These are phyloP conservation scores for Exophiala bonariae DNA, from an alignment of 2,329 filamentous ascomycete genomes.

Conservation along the genomic window DNA sequence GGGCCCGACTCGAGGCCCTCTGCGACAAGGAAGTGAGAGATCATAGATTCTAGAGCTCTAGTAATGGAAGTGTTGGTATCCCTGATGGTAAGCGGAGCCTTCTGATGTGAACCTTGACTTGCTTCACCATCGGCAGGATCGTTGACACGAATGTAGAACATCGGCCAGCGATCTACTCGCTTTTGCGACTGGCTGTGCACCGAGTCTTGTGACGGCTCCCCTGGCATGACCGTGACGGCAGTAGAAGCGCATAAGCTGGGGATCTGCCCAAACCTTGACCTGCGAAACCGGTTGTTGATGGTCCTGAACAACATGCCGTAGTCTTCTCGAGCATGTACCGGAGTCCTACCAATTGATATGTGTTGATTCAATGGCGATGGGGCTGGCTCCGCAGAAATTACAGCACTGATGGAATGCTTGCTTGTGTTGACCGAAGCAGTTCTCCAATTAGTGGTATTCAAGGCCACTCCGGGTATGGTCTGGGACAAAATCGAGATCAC, in stretches of 20 bases:
- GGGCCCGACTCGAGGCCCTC: conserved; percentile 60
- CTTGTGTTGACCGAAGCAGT: conserved; percentile 66
- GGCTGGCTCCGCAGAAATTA: conserved; percentile 67
- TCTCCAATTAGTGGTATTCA: conserved; percentile 59
- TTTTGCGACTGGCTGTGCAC: conserved; percentile 55
- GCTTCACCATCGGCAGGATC: conserved; percentile 44
- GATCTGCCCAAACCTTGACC: conserved; percentile 69
- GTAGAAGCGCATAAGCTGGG: no score
- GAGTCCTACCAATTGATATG: conserved; percentile 72
- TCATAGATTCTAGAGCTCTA: conserved; percentile 49
- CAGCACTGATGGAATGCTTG: conserved; percentile 64
- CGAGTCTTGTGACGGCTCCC: conserved; percentile 51
- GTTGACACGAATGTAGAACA: conserved; percentile 77
- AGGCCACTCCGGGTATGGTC: neutral
- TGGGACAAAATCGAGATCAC: neutral
- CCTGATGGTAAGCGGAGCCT: neutral
- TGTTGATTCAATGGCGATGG: conserved; percentile 77
- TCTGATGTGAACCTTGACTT: neutral
- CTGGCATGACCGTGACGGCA: conserved; percentile 32
- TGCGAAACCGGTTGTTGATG: conserved; percentile 73
- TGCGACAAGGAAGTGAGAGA: conserved; percentile 72
- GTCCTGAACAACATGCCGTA: conserved; percentile 72
- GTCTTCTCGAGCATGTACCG: conserved; percentile 57
- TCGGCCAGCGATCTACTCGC: conserved; percentile 78
- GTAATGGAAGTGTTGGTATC: neutral